A percentile compares a stretch with the other conserved stretches of the same genome.
Conservation (phyloP, 371 early-diverging fungal genomes). For the Mortierella sp. region DNA sequence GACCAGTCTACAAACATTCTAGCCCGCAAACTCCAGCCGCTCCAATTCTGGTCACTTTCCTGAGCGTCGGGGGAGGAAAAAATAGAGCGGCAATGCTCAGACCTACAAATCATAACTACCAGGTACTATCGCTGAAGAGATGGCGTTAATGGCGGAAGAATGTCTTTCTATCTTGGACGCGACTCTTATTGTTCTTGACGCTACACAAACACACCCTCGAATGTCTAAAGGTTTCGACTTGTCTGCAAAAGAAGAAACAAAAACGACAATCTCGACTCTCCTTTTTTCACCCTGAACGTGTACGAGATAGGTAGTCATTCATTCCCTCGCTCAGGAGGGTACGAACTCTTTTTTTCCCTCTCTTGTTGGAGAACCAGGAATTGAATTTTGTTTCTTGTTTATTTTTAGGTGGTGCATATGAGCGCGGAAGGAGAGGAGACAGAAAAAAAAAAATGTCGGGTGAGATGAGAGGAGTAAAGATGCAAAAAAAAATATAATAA, state of each 20-base stretch:
- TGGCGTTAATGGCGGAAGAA: background rate
- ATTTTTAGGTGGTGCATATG: slow-evolving; percentile 1
- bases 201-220: background rate
- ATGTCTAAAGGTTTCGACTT: background rate
- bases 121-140: too few species aligned
- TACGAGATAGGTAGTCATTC: background rate
- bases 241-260: background rate
- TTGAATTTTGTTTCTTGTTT: slow-evolving; percentile 14
- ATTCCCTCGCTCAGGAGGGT: background rate
- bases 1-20: background rate
- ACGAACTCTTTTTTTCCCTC: background rate
- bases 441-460: background rate
- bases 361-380: background rate
- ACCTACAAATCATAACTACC: too few species aligned
- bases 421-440: background rate
- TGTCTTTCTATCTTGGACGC: background rate
- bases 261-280: background rate
- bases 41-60: background rate
- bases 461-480: background rate
- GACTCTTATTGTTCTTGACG: background rate
- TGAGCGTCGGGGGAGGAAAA: background rate
- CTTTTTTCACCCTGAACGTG: background rate
- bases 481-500: background rate
- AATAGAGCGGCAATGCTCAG: too few species aligned
- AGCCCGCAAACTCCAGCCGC: background rate